Base-by-base conservation (phyloP, 2,329 filamentous ascomycete genomes). In the Diplodia scrobiculata region DNA sequence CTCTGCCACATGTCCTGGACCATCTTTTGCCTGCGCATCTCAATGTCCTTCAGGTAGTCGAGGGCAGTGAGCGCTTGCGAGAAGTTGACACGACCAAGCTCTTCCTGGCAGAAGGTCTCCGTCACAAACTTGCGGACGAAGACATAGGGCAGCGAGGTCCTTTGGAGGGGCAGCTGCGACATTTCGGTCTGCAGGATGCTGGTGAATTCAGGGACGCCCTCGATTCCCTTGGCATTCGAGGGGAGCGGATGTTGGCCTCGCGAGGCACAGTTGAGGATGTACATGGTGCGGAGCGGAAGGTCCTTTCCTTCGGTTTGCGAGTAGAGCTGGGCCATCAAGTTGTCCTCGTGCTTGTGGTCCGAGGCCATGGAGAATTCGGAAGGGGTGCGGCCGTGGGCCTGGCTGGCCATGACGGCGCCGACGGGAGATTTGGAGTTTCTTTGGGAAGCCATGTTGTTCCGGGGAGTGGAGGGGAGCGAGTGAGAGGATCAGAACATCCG, bases 251-350 rank as follows among this genome's bases (percentile, higher is more conserved):
- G 32, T 45, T 79, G 76, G n/a, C 78, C 76, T 60, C 80, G 82
- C 19, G 85, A 82, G 19, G 84, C 82, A 68, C 84, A 86, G 73
- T 89, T 89, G 74, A 89, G 80, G 29, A 84, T 83, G 78, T 89
- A 89, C 84, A 89, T 89, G 68, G 86, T 88, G 66, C 87, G 84
- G 32, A 89, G 80, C 21, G 87, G 87, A 36, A 89, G 85, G 71
- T 89, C 87, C 72, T 89, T 89, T 70, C 81, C 84, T 71, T 81
- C 83, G 9, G 84, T 84, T 70, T 86, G 84, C 55, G 81, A 80
- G 64, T 86, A 77, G 66, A 85, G 79, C 71, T 87, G 85, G 67
- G 87, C 85, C 59, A 87, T 51, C 41, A 66, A 53, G 64, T 48
- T 55, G 45, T 59, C 64, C 34, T 66, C 53, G 36, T 59, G 41